A percentile compares a stretch with the other conserved stretches of the same genome.
Evolutionary conservation across 768 basidiomycete genomes (phyloP).

Genomic region (Rhizopogon rudus): DNA sequence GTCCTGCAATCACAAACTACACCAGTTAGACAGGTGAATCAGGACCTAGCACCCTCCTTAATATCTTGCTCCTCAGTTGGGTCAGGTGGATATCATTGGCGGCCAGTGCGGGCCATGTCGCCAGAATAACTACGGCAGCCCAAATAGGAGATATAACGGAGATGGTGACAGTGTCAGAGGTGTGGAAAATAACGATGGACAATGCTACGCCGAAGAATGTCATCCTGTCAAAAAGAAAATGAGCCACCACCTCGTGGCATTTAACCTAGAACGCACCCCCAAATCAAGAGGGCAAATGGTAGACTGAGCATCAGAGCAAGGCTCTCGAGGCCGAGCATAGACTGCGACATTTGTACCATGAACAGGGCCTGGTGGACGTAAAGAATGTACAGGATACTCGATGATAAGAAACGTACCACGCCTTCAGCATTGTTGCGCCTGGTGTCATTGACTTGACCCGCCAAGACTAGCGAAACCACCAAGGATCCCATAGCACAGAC

Average conservation of each 20-base stretch:
- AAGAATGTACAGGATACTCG: not conserved
- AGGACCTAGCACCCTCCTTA: not conserved
- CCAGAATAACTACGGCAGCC: not conserved
- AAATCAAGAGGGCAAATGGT: slow-evolving; percentile 27
- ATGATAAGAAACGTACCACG: slow-evolving; percentile 20
- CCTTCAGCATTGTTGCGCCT: slow-evolving; percentile 13
- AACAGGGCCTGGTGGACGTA: slow-evolving; percentile 17
- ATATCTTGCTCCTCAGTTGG: not conserved
- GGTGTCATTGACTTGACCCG: slow-evolving; percentile 29
- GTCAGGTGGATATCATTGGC: not conserved
- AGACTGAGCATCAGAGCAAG: slow-evolving; percentile 28
- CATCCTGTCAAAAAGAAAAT: slow-evolving; percentile 6
- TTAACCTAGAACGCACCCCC: slow-evolving; percentile 16
- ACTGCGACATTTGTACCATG: slow-evolving; percentile 8
- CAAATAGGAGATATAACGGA: slow-evolving; percentile 3
- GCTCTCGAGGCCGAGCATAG: slow-evolving; percentile 17
- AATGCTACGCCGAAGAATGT: slow-evolving; percentile 23
- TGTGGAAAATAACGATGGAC: slow-evolving; percentile 18
- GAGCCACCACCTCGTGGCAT: not conserved
- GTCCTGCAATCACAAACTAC: not conserved
- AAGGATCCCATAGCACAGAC: slow-evolving; percentile 30
- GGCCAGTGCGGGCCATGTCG: not conserved
- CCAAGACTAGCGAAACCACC: slow-evolving; percentile 30
- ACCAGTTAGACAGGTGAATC: not conserved
- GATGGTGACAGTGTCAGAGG: slow-evolving; percentile 9